Evolutionary conservation across 2,329 filamentous ascomycete genomes (phyloP).

Genomic region (Sporothrix schenckii): DNA sequence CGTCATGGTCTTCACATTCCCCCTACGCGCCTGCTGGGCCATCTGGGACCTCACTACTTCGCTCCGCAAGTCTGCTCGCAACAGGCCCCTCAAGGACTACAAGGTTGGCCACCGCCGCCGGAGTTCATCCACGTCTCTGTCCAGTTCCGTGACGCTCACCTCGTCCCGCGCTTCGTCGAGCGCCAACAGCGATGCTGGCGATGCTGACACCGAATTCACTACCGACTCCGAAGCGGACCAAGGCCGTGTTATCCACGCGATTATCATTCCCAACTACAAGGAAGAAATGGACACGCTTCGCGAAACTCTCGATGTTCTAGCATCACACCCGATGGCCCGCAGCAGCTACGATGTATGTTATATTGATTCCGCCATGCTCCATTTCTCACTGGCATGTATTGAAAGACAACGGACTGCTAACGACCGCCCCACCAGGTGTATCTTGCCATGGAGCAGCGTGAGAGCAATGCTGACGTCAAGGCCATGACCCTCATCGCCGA

Average conservation of each 20-base stretch:
- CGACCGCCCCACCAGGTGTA: constrained; percentile 57
- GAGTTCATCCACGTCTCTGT: constrained; percentile 58
- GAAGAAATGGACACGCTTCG: constrained; percentile 69
- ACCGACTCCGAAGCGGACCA: constrained; percentile 48
- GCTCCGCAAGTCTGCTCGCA: constrained; percentile 52
- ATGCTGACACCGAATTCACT: constrained; percentile 53
- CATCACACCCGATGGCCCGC: constrained; percentile 65
- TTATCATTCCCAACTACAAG: constrained; percentile 74
- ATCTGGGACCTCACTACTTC: constrained; percentile 60
- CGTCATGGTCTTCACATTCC: constrained; percentile 64
- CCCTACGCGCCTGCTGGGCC: constrained; percentile 63
- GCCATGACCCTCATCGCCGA: constrained; percentile 63
- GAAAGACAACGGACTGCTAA: neutral
- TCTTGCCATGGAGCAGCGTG: constrained; percentile 72
- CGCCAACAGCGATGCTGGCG: constrained; percentile 55
- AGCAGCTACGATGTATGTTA: constrained; percentile 70
- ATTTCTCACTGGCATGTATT: neutral
- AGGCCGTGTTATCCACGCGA: constrained; percentile 63
- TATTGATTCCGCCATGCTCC: neutral
- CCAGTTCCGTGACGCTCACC: constrained; percentile 59
- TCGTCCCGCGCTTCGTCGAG: constrained; percentile 53
- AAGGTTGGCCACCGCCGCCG: constrained; percentile 54
- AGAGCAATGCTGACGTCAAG: constrained; percentile 63
- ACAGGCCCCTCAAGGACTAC: constrained; percentile 53
- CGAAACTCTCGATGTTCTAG: constrained; percentile 69